Evolutionary conservation across 176 grass and related monocot genomes (phyloP).

Genomic region (Alloteropsis semialata): DNA sequence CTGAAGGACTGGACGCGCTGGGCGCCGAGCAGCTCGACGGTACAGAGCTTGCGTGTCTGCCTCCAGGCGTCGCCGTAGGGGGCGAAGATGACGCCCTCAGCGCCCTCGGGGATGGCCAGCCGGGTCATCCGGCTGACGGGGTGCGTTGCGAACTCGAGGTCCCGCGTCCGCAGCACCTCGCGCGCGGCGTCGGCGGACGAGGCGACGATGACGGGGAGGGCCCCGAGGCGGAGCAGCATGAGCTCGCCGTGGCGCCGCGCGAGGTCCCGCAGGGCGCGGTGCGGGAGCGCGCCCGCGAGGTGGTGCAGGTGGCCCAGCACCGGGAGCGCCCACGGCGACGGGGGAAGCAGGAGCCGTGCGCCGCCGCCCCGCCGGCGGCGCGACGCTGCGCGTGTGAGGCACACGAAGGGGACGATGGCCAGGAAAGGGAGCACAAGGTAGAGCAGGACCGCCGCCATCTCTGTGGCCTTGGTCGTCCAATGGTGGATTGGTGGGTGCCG

Average conservation of each 20-base stretch:
- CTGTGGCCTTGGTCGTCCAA: no score
- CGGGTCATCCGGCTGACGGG: background rate
- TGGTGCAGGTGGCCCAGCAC: slow-evolving; percentile 67
- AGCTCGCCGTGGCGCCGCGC: slow-evolving; percentile 33
- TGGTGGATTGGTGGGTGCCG: no score
- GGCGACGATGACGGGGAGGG: slow-evolving; percentile 34
- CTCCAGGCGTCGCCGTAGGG: no score
- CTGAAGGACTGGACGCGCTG: no score
- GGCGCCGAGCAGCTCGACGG: no score
- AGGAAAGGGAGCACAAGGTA: no score
- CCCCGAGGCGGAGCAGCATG: slow-evolving; percentile 35
- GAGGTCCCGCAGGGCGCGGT: slow-evolving; percentile 39
- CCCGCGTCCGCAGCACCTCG: slow-evolving; percentile 32
- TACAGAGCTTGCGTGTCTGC: no score
- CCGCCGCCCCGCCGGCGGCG: no score
- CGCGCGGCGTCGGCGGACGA: slow-evolving; percentile 33
- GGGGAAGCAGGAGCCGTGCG: no score
- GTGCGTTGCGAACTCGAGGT: background rate
- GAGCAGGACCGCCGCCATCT: no score
- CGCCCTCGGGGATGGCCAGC: background rate
- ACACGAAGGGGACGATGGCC: no score
- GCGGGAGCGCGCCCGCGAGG: slow-evolving; percentile 36
- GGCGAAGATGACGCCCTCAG: slow-evolving; percentile 8
- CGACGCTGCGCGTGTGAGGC: no score
- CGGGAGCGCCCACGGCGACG: background rate